Evolutionary conservation across 441 rosid genomes (phyloP).

Genomic region (Gossypium trilobum): DNA sequence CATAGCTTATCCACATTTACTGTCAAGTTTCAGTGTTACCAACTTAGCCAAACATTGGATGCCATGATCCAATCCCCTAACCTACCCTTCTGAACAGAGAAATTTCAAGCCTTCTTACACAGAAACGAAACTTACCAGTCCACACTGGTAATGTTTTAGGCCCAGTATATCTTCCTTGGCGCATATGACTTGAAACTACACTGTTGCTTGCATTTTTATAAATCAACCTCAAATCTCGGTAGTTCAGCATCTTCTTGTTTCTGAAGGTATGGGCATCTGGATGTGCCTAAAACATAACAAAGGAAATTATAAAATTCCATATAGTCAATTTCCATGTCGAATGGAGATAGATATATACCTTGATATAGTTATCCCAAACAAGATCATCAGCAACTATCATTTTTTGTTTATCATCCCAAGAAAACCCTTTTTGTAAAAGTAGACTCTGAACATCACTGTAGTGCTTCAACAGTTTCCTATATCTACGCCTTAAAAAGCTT

Average conservation of each 20-base stretch:
- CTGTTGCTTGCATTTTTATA: constrained; percentile 27
- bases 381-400: constrained; percentile 30
- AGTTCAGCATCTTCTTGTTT: constrained; percentile 31
- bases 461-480: constrained; percentile 33
- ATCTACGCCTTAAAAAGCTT: constrained; percentile 27
- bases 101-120: not conserved
- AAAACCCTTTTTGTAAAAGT: constrained; percentile 37
- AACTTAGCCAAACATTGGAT: not conserved
- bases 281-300: constrained; percentile 27
- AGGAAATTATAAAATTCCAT: constrained; percentile 9
- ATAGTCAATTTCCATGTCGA: constrained; percentile 7
- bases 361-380: constrained; percentile 36
- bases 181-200: constrained; percentile 19
- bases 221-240: constrained; percentile 33
- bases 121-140: constrained; percentile 21
- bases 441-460: constrained; percentile 27
- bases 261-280: constrained; percentile 32
- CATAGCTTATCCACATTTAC: constrained; percentile 3
- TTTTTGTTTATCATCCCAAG: constrained; percentile 38
- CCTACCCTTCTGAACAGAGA: not conserved
- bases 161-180: constrained; percentile 18
- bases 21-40: not conserved
- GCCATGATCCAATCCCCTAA: not conserved
- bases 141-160: constrained; percentile 15
- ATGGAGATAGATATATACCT: constrained; percentile 22